Evolutionary conservation across 2,329 filamentous ascomycete genomes (phyloP), one percentile per base, ranked within the genome.

Genomic region (Cercospora janseana): DNA sequence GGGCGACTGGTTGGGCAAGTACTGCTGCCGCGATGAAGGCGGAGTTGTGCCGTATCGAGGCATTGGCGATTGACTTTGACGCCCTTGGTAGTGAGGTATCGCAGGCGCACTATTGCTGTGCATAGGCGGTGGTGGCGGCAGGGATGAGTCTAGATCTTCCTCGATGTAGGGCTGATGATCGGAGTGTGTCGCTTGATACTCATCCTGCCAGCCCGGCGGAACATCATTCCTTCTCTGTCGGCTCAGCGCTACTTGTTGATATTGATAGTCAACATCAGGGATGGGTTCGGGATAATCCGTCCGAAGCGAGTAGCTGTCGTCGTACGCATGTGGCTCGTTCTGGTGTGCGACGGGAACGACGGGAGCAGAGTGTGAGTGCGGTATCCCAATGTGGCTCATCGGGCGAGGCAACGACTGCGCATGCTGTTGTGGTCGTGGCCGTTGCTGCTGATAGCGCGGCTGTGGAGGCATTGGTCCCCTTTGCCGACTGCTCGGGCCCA

Each of bases 261-360:
- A 59, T 41, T 68, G 65, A 38, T 63, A 63, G 18, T 69, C 47
- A 55, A 64, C 31, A 59, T 63, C 42, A 49, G 66, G 62, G 57
- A 72, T 52, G 42, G 63, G 56, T 65, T 69, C 60, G 2, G 63
- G 49, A 55, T 61, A 49, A 55, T 65, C 56, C 2, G 60, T 64
- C n/a, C 52, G 50, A 29, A 62, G 52, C 34, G 62, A 58, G 42
- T 67, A 62, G 24, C 51, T 55, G 31, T 58, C 66, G 63, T 58
- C 59, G 43, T 61, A 60, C 6, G 34, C 32, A 13, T 60, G 45
- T 9, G 49, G 4, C 82, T 81, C 5, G 78, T 83, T 2, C 4
- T 52, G 52, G 6, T 52, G 51, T 78, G 80, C 59, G 83, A 81
- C 78, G 81, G 71, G 71, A 8, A 75, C 65, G 8, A 62, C 54